Evolutionary conservation across 1,284 basidiomycete genomes (phyloP).

Genomic region (Trichosporon sp.): DNA sequence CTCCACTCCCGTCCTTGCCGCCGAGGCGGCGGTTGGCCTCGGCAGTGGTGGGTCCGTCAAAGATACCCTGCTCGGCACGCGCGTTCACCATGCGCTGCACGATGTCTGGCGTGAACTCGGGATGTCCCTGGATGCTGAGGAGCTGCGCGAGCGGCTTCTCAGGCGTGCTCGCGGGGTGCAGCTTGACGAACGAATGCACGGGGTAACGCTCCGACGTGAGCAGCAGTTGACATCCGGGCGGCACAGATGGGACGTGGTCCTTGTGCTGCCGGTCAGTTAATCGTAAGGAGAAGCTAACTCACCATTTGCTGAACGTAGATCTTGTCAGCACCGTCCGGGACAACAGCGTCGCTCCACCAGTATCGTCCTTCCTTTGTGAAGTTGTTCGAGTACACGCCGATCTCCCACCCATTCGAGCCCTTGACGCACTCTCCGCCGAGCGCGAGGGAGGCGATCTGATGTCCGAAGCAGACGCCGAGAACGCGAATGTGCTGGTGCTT

Average conservation of each 20-base stretch:
- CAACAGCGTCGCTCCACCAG: conserved; percentile 45
- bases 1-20: conserved; percentile 45
- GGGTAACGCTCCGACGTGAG: conserved; percentile 47
- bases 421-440: conserved; percentile 48
- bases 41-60: conserved; percentile 41
- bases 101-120: conserved; percentile 53
- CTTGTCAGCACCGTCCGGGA: conserved; percentile 36
- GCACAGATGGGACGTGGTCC: conserved; percentile 50
- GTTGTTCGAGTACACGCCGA: conserved; percentile 48
- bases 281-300: conserved; percentile 11
- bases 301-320: conserved; percentile 23
- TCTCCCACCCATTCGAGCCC: conserved; percentile 53
- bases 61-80: conserved; percentile 45
- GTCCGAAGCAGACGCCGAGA: conserved; percentile 53
- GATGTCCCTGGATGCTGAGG: conserved; percentile 52
- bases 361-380: conserved; percentile 48
- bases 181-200: conserved; percentile 51
- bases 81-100: conserved; percentile 50
- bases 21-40: conserved; percentile 48
- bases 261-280: conserved; percentile 39
- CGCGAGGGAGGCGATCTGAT: conserved; percentile 53
- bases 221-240: conserved; percentile 48
- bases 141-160: conserved; percentile 43
- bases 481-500: conserved; percentile 34
- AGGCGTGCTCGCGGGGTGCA: conserved; percentile 44